phyloP scores from a whole-genome alignment of 1,284 basidiomycete species.

The Clitocybe nebularis region DNA sequence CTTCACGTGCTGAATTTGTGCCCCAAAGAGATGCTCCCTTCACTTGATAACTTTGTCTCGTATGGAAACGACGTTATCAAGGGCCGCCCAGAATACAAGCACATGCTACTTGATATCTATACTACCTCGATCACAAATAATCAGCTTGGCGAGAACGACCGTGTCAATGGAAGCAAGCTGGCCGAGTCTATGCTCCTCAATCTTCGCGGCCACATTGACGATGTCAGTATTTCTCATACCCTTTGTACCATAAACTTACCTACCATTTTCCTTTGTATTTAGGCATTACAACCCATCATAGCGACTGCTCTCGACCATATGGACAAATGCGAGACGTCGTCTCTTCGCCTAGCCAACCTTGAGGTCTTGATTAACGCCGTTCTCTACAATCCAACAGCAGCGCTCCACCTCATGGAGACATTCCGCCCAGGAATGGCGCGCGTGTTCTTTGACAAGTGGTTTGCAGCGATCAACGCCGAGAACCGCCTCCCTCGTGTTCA shows the following conservation, averaged over 20 bases:
- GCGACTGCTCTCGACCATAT: conserved; percentile 54
- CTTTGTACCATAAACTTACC: neutral
- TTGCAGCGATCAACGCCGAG: conserved; percentile 59
- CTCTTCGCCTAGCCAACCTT: conserved; percentile 74
- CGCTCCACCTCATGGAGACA: conserved; percentile 73
- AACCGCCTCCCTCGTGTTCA: conserved; percentile 78
- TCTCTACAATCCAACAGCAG: conserved; percentile 79
- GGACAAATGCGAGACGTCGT: conserved; percentile 55
- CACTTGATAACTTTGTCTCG: conserved; percentile 87
- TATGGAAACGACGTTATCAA: conserved; percentile 80
- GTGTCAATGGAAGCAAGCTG: conserved; percentile 82
- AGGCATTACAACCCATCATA: conserved; percentile 54
- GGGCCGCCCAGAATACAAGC: conserved; percentile 69
- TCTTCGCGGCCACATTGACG: conserved; percentile 72
- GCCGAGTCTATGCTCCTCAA: conserved; percentile 82
- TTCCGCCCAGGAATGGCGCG: conserved; percentile 55
- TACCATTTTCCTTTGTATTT: conserved; percentile 4
- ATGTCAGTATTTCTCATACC: conserved; percentile 42
- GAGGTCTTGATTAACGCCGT: conserved; percentile 82
- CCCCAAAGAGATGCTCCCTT: conserved; percentile 78
- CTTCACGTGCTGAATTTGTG: conserved; percentile 1
- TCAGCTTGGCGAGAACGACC: conserved; percentile 79
- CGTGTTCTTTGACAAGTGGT: conserved; percentile 80
- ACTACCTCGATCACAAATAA: conserved; percentile 69
- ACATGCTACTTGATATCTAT: conserved; percentile 85